Base-by-base conservation (phyloP, 495 filamentous ascomycete genomes). In the Aspergillus homomorphus region DNA sequence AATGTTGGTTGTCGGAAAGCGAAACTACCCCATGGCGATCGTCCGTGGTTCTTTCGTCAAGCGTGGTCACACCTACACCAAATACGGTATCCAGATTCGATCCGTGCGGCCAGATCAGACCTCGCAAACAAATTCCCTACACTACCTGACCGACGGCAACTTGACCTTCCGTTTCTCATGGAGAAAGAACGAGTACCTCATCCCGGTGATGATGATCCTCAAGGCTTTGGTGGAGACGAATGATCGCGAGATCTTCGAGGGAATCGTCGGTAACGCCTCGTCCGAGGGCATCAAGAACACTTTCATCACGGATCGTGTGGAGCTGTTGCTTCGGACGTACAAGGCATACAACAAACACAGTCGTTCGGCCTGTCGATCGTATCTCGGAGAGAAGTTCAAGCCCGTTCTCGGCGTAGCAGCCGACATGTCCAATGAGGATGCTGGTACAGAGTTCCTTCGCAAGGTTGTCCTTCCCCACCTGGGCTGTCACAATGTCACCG, bases 151-250 rank as follows among this genome's bases (percentile, higher is more conserved):
- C 59, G 93, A 98, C 72, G 94, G 94, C 60, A 97, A 96, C 70
- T 84, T 97, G 58, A 96, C 89, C 2, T 96, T 98, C 77, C 84
- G 94, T 42, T 98, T 98, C 73, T 96, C 93, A 1, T 98, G 94
- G 94, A 82, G 93, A 61, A 98, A 98, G 79, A 90, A 90, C 61
- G 94, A 98, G 74, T 98, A 89, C 68, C 81, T 97, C 21, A 82
- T 98, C 15, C 94, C 94, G 18, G 89, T 91, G 58, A 87, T 96
- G 82, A 97, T 98, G 94, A 84, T 97, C 15, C 73, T 98, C 60
- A 98, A 97, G 77, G 94, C 94, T 2, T 81, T 98, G 45, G 83
- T 92, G 19, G 92, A 98, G 72, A 98, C 94, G 14, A 98, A 96
- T 64, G 94, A 98, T 63, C 85, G 91, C 52, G 92, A 96, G 67